phyloP scores from a whole-genome alignment of 2,329 filamentous ascomycete species.

The Zymoseptoria tritici region DNA sequence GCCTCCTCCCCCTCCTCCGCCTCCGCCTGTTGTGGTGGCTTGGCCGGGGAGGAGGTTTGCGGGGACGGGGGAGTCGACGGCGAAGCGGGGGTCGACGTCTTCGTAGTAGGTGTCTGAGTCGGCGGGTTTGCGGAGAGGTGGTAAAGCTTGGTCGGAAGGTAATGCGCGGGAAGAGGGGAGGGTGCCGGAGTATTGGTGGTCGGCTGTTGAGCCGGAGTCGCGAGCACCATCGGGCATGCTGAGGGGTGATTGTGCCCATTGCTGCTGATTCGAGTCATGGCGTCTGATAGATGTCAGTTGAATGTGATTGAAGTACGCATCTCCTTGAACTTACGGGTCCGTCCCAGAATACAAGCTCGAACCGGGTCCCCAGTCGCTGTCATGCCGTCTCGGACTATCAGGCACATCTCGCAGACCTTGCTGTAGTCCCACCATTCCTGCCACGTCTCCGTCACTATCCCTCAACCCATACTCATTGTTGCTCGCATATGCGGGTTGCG shows the following conservation, averaged over 20 bases:
- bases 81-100: conserved; percentile 85
- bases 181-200: conserved; percentile 11
- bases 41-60: neutral
- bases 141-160: conserved; percentile 23
- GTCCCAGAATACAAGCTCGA: conserved; percentile 58
- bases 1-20: conserved; percentile 3
- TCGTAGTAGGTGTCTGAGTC: conserved; percentile 67
- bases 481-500: conserved; percentile 2
- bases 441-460: conserved; percentile 64
- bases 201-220: neutral
- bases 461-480: conserved; percentile 34
- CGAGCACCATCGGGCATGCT: neutral
- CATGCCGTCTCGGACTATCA: conserved; percentile 48
- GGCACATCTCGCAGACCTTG: conserved; percentile 37
- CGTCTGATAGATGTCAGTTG: conserved; percentile 22
- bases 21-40: conserved; percentile 1
- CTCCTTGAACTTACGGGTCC: conserved; percentile 72
- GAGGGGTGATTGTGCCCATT: conserved; percentile 28
- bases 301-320: too few species aligned
- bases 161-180: conserved; percentile 13
- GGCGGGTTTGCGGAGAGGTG: conserved; percentile 24
- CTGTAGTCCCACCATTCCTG: conserved; percentile 66
- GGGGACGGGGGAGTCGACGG: conserved; percentile 35
- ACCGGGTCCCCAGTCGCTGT: conserved; percentile 52
- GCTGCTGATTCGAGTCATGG: conserved; percentile 42